phyloP scores from a whole-genome alignment of 257 asterid species.

The Paulownia fortunei region DNA sequence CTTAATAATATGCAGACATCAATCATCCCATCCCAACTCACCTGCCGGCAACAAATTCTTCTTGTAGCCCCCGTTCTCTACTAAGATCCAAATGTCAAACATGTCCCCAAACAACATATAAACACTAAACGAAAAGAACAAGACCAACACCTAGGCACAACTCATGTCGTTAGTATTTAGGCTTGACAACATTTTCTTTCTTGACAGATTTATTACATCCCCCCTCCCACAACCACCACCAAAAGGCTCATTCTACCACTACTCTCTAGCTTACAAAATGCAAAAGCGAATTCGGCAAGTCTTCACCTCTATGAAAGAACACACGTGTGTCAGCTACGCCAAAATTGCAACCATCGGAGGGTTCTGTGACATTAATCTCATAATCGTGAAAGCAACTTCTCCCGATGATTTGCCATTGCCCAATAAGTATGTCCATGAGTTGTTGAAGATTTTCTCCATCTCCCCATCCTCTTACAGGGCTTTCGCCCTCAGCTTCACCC shows the following conservation, averaged over 20 bases:
- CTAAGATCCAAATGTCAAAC: slow-evolving; percentile 28
- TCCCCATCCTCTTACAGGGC: slow-evolving; percentile 46
- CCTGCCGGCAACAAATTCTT: slow-evolving; percentile 28
- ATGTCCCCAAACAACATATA: slow-evolving; percentile 9
- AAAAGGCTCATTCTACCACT: background rate
- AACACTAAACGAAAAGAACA: slow-evolving; percentile 16
- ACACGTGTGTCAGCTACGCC: slow-evolving; percentile 57
- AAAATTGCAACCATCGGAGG: slow-evolving; percentile 69
- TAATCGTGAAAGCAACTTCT: slow-evolving; percentile 63
- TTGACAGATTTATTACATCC: background rate
- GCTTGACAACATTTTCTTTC: background rate
- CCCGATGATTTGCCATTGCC: slow-evolving; percentile 56
- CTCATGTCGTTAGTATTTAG: slow-evolving; percentile 27
- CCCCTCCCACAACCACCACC: background rate
- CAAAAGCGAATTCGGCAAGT: slow-evolving; percentile 48
- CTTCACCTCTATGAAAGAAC: slow-evolving; percentile 53
- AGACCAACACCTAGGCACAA: slow-evolving; percentile 12
- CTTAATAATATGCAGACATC: background rate
- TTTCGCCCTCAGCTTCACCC: slow-evolving; percentile 49
- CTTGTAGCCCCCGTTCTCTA: slow-evolving; percentile 25
- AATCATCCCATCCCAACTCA: background rate
- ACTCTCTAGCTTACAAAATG: slow-evolving; percentile 28
- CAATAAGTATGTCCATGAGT: slow-evolving; percentile 54
- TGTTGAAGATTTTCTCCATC: slow-evolving; percentile 55
- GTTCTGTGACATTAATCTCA: slow-evolving; percentile 51